Conservation (phyloP, 345 rosid genomes). For the Acer yangbiense region DNA sequence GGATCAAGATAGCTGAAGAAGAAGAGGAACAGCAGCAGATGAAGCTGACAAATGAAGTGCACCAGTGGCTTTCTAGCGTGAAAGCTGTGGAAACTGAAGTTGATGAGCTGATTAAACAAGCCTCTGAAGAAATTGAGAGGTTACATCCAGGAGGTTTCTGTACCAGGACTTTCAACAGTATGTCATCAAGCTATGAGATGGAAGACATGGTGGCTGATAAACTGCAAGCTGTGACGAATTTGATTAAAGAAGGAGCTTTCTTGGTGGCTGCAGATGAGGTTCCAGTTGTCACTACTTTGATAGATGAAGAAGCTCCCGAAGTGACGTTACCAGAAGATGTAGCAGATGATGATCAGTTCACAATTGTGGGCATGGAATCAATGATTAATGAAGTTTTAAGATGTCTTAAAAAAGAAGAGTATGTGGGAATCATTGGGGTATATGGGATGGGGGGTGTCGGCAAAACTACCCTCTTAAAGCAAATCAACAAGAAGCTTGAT, state of each 20-base stretch:
- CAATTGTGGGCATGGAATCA: not conserved
- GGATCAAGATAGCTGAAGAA: not conserved
- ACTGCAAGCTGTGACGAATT: not conserved
- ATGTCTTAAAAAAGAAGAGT: not conserved
- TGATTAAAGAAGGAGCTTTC: not conserved
- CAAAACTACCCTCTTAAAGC: conserved; percentile 20
- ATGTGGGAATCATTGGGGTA: not conserved
- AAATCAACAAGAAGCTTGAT: conserved; percentile 12
- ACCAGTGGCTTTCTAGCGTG: no score
- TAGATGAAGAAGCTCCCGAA: not conserved
- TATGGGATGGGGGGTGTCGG: not conserved
- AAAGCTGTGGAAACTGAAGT: no score
- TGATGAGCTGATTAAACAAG: no score
- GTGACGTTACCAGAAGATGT: not conserved
- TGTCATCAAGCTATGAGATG: not conserved
- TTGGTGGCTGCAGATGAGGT: not conserved
- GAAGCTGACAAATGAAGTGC: not conserved
- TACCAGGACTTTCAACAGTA: not conserved
- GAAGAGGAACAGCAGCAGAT: not conserved
- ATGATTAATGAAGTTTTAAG: not conserved
- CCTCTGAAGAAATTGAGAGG: no score
- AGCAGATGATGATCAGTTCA: not conserved
- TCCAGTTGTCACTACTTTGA: not conserved
- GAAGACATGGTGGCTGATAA: not conserved
- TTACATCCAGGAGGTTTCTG: no score